Evolutionary conservation across 441 rosid genomes (phyloP).

Genomic region (Viola pubescens): DNA sequence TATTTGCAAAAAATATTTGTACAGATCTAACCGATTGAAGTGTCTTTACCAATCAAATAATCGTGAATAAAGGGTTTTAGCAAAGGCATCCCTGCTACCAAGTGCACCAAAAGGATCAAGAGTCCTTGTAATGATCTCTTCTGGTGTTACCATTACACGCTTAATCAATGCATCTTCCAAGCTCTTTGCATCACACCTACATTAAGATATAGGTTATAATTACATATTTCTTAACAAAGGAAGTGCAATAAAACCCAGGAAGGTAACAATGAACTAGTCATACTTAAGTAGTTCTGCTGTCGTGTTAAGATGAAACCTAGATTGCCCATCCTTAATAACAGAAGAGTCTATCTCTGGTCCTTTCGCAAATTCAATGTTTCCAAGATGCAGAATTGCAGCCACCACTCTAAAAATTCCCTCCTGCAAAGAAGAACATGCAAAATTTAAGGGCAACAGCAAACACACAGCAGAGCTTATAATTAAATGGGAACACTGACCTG

Average conservation of each 20-base stretch:
- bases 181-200: constrained; percentile 87
- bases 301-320: constrained; percentile 70
- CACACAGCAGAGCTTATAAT: constrained; percentile 10
- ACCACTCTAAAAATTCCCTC: constrained; percentile 95
- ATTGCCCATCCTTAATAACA: constrained; percentile 84
- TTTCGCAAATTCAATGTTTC: constrained; percentile 85
- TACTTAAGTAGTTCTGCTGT: constrained; percentile 91
- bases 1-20: constrained; percentile 6
- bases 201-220: constrained; percentile 17
- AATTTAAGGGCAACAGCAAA: constrained; percentile 19
- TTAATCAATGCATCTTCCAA: constrained; percentile 94
- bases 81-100: constrained; percentile 94
- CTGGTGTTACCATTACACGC: constrained; percentile 99
- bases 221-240: constrained; percentile 13
- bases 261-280: constrained; percentile 12
- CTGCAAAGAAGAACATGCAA: constrained; percentile 37
- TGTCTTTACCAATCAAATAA: constrained; percentile 87
- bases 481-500: constrained; percentile 52
- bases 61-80: constrained; percentile 93
- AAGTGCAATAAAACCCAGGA: constrained; percentile 6
- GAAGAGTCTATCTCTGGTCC: constrained; percentile 93
- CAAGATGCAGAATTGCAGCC: constrained; percentile 94
- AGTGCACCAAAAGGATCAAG: constrained; percentile 88
- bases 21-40: not conserved
- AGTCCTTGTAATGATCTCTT: constrained; percentile 96